Conservation (phyloP, 2,329 filamentous ascomycete species). For the Didymosphaeria variabile region DNA sequence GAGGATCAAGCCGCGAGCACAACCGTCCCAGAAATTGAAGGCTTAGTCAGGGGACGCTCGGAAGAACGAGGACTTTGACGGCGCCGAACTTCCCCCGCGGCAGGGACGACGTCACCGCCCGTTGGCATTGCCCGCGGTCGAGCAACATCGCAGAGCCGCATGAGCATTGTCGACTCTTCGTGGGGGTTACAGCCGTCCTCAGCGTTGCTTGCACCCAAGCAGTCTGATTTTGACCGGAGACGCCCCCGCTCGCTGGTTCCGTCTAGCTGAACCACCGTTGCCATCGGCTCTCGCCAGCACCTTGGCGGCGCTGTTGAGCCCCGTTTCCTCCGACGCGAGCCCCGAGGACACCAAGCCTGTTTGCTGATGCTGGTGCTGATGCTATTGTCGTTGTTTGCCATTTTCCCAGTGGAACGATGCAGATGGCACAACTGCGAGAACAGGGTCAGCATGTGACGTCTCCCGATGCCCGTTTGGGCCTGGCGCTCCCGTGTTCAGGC, state of each 20-base stretch:
- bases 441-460: constrained; percentile 12
- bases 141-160: constrained; percentile 4
- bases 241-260: background rate
- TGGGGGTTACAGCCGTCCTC: background rate
- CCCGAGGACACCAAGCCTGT: background rate
- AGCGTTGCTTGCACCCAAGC: background rate
- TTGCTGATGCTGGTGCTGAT: background rate
- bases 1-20: background rate
- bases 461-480: constrained; percentile 25
- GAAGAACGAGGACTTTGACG: background rate
- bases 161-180: background rate
- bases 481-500: constrained; percentile 29
- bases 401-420: background rate
- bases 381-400: background rate
- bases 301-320: background rate
- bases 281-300: background rate
- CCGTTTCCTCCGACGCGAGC: background rate
- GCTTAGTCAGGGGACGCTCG: constrained; percentile 9
- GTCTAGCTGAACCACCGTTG: background rate
- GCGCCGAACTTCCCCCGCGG: constrained; percentile 9
- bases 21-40: background rate
- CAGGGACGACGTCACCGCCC: background rate
- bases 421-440: background rate
- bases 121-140: background rate
- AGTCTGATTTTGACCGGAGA: background rate